These are phyloP conservation scores for Pseudocercospora crystallina DNA, from an alignment of 2,329 filamentous ascomycete genomes.

Conservation along the genomic window DNA sequence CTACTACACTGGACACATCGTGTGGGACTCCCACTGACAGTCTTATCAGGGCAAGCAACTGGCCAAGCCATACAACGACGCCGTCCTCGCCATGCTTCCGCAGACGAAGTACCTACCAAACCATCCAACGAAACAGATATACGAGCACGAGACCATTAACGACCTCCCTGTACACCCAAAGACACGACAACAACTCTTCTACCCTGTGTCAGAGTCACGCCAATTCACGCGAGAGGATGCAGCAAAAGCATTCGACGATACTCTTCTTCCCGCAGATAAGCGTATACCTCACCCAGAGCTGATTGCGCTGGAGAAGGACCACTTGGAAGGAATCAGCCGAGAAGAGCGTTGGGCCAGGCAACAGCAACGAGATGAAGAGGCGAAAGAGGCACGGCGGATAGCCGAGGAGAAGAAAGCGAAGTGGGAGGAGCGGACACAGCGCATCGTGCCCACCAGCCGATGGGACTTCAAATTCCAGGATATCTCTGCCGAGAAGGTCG, in stretches of 20 bases:
- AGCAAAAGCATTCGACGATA: constrained; percentile 59
- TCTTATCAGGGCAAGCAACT: constrained; percentile 67
- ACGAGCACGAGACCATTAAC: constrained; percentile 62
- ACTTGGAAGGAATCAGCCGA: constrained; percentile 38
- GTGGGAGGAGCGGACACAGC: constrained; percentile 43
- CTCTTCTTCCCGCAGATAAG: constrained; percentile 61
- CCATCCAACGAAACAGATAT: constrained; percentile 34
- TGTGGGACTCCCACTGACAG: constrained; percentile 4
- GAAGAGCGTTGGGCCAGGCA: constrained; percentile 47
- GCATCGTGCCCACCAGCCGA: constrained; percentile 49
- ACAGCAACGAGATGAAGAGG: constrained; percentile 34
- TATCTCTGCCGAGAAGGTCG: constrained; percentile 56
- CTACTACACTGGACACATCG: neutral
- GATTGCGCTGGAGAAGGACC: constrained; percentile 50
- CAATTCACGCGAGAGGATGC: constrained; percentile 66
- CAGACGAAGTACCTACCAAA: constrained; percentile 52
- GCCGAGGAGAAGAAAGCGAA: constrained; percentile 44
- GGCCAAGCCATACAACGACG: constrained; percentile 72
- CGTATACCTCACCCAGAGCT: constrained; percentile 65
- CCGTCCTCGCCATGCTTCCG: constrained; percentile 78
- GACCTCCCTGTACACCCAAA: constrained; percentile 61
- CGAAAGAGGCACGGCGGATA: constrained; percentile 39
- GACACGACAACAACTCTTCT: constrained; percentile 58
- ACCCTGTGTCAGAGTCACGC: constrained; percentile 63
- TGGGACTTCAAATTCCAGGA: constrained; percentile 63